Evolutionary conservation across 83 land plant genomes (phyloP).

Genomic region (Thuja plicata): DNA sequence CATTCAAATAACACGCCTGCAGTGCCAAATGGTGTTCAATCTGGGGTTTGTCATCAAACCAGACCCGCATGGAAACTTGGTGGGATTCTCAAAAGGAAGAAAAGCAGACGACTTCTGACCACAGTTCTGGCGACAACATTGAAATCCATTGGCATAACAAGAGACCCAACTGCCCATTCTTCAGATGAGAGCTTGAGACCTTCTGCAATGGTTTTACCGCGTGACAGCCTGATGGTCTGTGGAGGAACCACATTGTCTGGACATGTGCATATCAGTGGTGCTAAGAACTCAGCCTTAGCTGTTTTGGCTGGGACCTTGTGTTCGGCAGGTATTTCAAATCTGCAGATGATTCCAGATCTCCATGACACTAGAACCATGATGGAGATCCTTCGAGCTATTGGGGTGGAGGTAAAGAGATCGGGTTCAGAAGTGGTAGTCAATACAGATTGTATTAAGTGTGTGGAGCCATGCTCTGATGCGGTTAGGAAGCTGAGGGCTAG

Average conservation of each 20-base stretch:
- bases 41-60: background rate
- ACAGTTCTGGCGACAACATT: background rate
- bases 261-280: constrained; percentile 68
- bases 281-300: constrained; percentile 73
- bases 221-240: constrained; percentile 33
- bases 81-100: background rate
- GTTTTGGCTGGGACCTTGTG: constrained; percentile 72
- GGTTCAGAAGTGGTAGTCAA: constrained; percentile 34
- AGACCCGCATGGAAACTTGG: background rate
- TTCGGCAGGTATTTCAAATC: constrained; percentile 26
- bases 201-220: constrained; percentile 14
- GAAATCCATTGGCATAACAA: constrained; percentile 2
- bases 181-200: background rate
- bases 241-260: constrained; percentile 60
- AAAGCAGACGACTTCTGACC: background rate
- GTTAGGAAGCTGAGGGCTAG: constrained; percentile 65
- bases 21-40: background rate
- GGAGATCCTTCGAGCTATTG: constrained; percentile 57
- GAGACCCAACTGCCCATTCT: background rate
- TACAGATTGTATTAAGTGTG: constrained; percentile 28
- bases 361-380: constrained; percentile 63
- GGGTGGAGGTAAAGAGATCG: constrained; percentile 35
- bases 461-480: constrained; percentile 49
- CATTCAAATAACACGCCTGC: background rate
- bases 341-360: constrained; percentile 54